Conservation (phyloP, 345 rosid species). For the Camelina sativa region DNA sequence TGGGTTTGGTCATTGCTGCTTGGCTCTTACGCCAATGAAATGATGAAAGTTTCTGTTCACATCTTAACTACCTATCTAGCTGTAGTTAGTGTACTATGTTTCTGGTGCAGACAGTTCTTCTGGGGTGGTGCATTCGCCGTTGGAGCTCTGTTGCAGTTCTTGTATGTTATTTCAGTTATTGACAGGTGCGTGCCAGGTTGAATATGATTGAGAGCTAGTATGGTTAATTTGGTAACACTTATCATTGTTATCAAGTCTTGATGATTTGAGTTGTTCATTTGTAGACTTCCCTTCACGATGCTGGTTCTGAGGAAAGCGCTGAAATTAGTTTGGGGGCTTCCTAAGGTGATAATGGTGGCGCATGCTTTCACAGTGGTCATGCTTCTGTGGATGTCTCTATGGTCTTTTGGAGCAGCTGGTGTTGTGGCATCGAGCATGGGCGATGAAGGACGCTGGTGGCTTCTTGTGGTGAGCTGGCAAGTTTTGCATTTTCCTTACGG, state of each 20-base stretch:
- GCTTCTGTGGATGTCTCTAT: constrained; percentile 89
- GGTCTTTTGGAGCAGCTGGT: constrained; percentile 95
- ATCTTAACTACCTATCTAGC: constrained; percentile 90
- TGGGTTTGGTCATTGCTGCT: constrained; percentile 81
- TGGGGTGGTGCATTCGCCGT: constrained; percentile 85
- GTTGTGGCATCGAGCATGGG: constrained; percentile 85
- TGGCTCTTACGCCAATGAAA: constrained; percentile 74
- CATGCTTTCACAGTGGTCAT: constrained; percentile 73
- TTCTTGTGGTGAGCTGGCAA: constrained; percentile 99
- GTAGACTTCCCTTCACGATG: constrained; percentile 91
- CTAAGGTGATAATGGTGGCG: constrained; percentile 79
- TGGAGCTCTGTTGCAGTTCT: constrained; percentile 86
- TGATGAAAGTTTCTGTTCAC: constrained; percentile 92
- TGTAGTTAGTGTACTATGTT: constrained; percentile 86
- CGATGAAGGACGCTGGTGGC: constrained; percentile 79
- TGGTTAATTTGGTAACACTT: constrained; percentile 18
- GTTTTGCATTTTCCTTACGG: constrained; percentile 55
- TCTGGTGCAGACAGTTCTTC: constrained; percentile 79
- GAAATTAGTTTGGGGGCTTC: constrained; percentile 91
- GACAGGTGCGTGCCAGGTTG: constrained; percentile 66
- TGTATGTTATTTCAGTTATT: constrained; percentile 92
- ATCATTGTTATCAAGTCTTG: constrained; percentile 11
- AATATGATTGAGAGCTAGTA: not conserved
- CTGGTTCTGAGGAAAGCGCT: constrained; percentile 84
- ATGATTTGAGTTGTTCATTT: constrained; percentile 38